phyloP scores from a whole-genome alignment of 139 green algal species.

The Picochlorum sp. region DNA sequence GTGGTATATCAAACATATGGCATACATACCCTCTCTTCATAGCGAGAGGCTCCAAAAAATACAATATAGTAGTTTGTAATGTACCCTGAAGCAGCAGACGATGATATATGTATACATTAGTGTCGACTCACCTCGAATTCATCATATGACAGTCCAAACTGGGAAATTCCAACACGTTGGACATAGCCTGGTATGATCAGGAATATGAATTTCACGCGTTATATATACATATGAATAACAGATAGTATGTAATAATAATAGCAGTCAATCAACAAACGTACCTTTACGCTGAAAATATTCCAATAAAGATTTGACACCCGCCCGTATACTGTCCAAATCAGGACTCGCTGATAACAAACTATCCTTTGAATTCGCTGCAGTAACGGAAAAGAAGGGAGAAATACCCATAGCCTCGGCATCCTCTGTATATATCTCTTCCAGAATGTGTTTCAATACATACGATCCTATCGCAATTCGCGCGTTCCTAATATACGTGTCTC shows the following conservation, averaged over 20 bases:
- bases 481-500: constrained; percentile 1
- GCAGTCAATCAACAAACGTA: neutral
- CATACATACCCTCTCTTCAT: constrained; percentile 23
- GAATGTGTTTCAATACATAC: constrained; percentile 4
- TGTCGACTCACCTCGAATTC: constrained; percentile 23
- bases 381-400: neutral
- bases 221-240: neutral
- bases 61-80: constrained; percentile 5
- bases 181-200: constrained; percentile 7
- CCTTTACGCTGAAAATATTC: constrained; percentile 14
- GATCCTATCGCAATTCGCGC: constrained; percentile 7
- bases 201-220: no score
- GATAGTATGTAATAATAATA: neutral
- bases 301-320: constrained; percentile 12
- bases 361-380: neutral
- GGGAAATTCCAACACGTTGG: neutral
- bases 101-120: no score
- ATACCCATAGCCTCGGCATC: neutral
- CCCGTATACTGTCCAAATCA: constrained; percentile 13
- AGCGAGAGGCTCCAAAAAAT: constrained; percentile 22
- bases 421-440: constrained; percentile 6
- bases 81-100: constrained; percentile 9
- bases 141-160: constrained; percentile 22
- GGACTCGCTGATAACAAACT: constrained; percentile 14
- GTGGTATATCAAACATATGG: no score